Conservation (phyloP, 1,284 basidiomycete species). For the Ceratobasidium sp. region DNA sequence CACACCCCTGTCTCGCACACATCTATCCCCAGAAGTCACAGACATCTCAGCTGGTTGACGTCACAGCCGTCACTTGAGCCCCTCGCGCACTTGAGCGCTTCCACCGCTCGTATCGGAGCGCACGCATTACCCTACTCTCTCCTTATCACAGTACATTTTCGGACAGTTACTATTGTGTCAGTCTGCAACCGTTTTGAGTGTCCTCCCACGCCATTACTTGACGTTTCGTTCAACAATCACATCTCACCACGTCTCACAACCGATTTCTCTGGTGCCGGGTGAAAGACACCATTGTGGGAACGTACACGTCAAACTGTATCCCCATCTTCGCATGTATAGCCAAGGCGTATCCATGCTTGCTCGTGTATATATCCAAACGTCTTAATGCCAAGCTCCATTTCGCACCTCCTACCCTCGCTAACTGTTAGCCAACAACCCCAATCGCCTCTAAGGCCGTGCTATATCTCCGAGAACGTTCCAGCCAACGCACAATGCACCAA, state of each 20-base stretch:
- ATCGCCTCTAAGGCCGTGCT: no score
- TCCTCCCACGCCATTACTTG: constrained; percentile 16
- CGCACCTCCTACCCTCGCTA: no score
- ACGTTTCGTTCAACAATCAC: background rate
- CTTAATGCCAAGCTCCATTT: no score
- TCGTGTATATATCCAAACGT: no score
- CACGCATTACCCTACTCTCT: background rate
- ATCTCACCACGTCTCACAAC: background rate
- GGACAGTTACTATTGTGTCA: background rate
- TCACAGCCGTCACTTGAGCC: constrained; percentile 29
- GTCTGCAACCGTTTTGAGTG: background rate
- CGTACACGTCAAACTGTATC: no score
- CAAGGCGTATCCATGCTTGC: no score
- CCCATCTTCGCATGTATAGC: no score
- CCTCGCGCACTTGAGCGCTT: background rate
- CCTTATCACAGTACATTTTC: background rate
- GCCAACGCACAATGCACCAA: no score
- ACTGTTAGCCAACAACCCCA: no score
- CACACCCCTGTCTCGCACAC: background rate
- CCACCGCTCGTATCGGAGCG: background rate
- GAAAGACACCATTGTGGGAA: no score
- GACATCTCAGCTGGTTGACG: constrained; percentile 21
- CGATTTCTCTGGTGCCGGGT: no score
- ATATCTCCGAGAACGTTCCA: no score
- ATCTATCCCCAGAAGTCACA: background rate